phyloP scores from a whole-genome alignment of 768 basidiomycete species.

The Mycena venus region DNA sequence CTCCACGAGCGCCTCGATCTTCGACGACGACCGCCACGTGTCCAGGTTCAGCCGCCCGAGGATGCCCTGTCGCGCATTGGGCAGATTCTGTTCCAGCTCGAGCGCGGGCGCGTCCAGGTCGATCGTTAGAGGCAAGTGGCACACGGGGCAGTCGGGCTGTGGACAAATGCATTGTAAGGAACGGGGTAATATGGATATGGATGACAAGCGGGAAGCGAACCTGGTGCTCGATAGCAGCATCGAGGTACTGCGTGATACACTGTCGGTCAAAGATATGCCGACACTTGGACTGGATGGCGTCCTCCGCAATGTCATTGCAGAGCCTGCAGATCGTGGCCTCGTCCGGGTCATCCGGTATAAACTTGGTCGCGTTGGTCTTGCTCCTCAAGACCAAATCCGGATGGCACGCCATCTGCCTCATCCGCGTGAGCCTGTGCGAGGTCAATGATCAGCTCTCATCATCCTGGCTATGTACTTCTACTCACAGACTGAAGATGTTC shows the following conservation, averaged over 20 bases:
- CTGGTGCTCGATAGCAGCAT: slow-evolving; percentile 74
- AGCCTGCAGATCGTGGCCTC: slow-evolving; percentile 92
- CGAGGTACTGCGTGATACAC: slow-evolving; percentile 94
- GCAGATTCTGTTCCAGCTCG: slow-evolving; percentile 76
- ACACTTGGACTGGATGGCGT: slow-evolving; percentile 95
- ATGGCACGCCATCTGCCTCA: slow-evolving; percentile 96
- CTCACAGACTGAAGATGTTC: slow-evolving; percentile 87
- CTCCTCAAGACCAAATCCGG: slow-evolving; percentile 94
- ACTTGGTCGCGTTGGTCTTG: slow-evolving; percentile 80
- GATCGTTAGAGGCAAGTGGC: slow-evolving; percentile 92
- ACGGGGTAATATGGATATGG: not conserved
- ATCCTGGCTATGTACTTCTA: not conserved
- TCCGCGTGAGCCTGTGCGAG: slow-evolving; percentile 83
- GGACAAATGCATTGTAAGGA: not conserved
- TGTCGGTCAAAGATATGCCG: slow-evolving; percentile 96
- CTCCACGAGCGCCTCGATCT: slow-evolving; percentile 96
- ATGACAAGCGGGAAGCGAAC: slow-evolving; percentile 55
- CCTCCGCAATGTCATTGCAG: slow-evolving; percentile 98
- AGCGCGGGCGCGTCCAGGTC: slow-evolving; percentile 95
- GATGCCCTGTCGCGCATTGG: slow-evolving; percentile 85
- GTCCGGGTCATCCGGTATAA: slow-evolving; percentile 67
- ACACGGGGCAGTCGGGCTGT: slow-evolving; percentile 94
- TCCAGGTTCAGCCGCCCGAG: slow-evolving; percentile 90
- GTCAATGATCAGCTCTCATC: slow-evolving; percentile 4
- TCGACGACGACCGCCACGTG: slow-evolving; percentile 95